Evolutionary conservation across 768 basidiomycete species (phyloP).

Genomic region (Rhodotorula paludigena): DNA sequence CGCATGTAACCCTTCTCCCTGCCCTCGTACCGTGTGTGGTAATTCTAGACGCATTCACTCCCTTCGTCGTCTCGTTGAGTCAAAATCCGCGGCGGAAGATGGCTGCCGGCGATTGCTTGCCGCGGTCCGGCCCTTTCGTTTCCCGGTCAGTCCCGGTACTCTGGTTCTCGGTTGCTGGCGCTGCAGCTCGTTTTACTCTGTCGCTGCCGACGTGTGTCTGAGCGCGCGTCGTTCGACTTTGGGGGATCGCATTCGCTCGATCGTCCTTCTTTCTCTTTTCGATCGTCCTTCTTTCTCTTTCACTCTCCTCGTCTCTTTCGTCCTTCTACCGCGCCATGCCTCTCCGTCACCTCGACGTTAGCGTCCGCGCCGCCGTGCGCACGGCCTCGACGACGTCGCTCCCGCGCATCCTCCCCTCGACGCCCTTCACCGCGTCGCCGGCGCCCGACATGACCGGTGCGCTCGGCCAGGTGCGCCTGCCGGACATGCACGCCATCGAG

Average conservation of each 20-base stretch:
- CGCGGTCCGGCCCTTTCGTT: too few species aligned
- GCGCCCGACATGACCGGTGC: neutral
- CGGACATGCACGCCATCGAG: slow-evolving; percentile 2
- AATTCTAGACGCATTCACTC: neutral
- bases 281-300: neutral
- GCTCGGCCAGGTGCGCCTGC: slow-evolving; percentile 6
- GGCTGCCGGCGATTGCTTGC: too few species aligned
- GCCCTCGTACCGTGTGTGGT: neutral
- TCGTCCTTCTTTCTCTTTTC: neutral
- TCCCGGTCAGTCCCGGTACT: too few species aligned
- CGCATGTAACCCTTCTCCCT: slow-evolving; percentile 63
- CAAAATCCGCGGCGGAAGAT: too few species aligned
- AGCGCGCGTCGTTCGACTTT: too few species aligned
- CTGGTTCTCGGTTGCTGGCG: too few species aligned
- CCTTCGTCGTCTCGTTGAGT: neutral
- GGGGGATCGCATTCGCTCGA: too few species aligned
- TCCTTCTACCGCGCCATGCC: neutral
- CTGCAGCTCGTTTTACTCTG: too few species aligned
- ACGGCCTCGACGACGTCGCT: neutral
- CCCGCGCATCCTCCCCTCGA: neutral
- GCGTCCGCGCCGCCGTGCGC: neutral
- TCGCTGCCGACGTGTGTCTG: too few species aligned
- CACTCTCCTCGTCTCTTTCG: neutral
- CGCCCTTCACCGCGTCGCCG: neutral
- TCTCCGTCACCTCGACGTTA: neutral